Base-by-base conservation (phyloP, 208 protist species). In the Trichomonas tenax region DNA sequence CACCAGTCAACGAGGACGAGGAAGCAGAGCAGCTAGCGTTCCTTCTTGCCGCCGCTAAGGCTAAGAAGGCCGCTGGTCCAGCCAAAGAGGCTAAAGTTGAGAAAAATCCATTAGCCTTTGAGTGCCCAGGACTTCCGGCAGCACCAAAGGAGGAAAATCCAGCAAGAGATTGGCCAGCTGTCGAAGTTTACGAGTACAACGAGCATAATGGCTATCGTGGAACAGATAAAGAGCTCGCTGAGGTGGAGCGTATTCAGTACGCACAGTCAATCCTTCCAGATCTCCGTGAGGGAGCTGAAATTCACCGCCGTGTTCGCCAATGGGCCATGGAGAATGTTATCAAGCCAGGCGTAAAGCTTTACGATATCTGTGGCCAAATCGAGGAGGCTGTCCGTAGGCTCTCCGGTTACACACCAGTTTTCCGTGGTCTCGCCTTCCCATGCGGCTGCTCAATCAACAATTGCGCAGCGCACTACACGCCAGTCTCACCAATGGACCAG, bases 391-490 rank as follows among this genome's bases (percentile, higher is more conserved):
- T 93, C 38, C 40, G 86, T 26, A 23, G 31, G 4, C 72, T 95
- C 31, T 41, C 95, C 21, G 88, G 96, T 17, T 82, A 96, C 15
- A 10, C n/a, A 63, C 93, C 96, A 63, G 40, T 97, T n/a, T 88
- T 45, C 26, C 84, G 96, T 95, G 96, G 96, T 84, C 38, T 97
- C 96, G 97, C 96, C 1, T 98, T 98, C 95, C 97, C 97, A 63
- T 98, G 97, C 8, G 97, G 97, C 45, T 97, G 96, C 51, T 98
- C 97, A 23, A 38, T 98, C 45, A 97, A 98, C 96, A 96, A 98
- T 96, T 96, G 97, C 15, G 97, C 97, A 9, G 97, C 97, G 38
- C 97, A 98, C 88, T 98, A 97, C 96, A 98, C 97, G 2, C 97
- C 97, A 45, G 26, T 72, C 21, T 98, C 98, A 96, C 58, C 96